Evolutionary conservation across 164 flowering plant genomes (phyloP).

Genomic region (Tetracentron sinense): DNA sequence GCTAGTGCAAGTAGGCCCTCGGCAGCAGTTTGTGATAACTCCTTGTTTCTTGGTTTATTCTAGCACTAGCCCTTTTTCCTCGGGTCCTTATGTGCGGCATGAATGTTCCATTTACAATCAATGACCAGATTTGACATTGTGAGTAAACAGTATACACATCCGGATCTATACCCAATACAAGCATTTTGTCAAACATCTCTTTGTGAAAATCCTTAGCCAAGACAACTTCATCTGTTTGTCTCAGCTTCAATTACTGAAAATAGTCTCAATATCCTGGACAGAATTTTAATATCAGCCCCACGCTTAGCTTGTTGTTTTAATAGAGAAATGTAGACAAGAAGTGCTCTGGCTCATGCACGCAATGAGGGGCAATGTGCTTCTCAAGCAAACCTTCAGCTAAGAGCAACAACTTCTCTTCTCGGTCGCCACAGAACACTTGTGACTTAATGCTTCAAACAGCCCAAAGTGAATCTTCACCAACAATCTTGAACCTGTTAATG

Average conservation of each 20-base stretch:
- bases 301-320: conserved; percentile 84
- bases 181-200: too few species aligned
- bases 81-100: too few species aligned
- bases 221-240: too few species aligned
- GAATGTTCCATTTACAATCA: too few species aligned
- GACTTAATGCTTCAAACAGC: conserved; percentile 92
- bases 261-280: conserved; percentile 77
- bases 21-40: too few species aligned
- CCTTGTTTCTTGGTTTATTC: too few species aligned
- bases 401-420: conserved; percentile 59
- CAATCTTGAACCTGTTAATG: conserved; percentile 87
- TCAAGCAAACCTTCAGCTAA: conserved; percentile 91
- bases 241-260: conserved; percentile 78
- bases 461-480: conserved; percentile 93
- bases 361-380: conserved; percentile 80
- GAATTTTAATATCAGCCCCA: conserved; percentile 69
- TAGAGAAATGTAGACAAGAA: conserved; percentile 75
- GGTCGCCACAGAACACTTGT: conserved; percentile 81
- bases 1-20: too few species aligned
- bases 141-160: too few species aligned
- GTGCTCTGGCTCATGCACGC: conserved; percentile 95
- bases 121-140: too few species aligned
- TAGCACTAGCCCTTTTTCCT: too few species aligned
- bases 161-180: too few species aligned
- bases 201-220: too few species aligned